phyloP scores from a whole-genome alignment of 768 basidiomycete species.

The Polyporus arcularius region DNA sequence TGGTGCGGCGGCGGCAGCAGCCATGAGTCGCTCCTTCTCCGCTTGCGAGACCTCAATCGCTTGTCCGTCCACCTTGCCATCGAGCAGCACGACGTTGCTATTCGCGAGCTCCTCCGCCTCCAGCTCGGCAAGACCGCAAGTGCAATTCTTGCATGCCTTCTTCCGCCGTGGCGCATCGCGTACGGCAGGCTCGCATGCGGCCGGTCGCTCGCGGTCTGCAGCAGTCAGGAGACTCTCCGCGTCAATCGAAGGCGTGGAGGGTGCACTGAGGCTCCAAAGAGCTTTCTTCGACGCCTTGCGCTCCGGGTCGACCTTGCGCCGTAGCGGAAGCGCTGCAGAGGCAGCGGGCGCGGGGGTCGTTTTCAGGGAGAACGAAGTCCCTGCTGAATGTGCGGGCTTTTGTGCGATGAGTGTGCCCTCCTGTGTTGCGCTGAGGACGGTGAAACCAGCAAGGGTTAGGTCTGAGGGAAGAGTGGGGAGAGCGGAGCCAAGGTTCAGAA shows the following conservation, averaged over 20 bases:
- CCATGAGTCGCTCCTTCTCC: slow-evolving; percentile 66
- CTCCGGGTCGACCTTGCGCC: slow-evolving; percentile 50
- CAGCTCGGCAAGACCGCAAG: slow-evolving; percentile 93
- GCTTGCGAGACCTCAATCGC: slow-evolving; percentile 55
- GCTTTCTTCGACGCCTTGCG: slow-evolving; percentile 83
- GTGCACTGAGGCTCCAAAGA: slow-evolving; percentile 79
- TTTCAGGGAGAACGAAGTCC: slow-evolving; percentile 47
- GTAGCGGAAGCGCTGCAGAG: slow-evolving; percentile 45
- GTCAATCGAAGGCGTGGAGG: slow-evolving; percentile 75
- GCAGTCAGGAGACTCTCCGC: slow-evolving; percentile 81
- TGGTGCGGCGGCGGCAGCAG: slow-evolving; percentile 69
- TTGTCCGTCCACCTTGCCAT: slow-evolving; percentile 60
- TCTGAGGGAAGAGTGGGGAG: slow-evolving; percentile 52
- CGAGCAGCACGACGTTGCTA: slow-evolving; percentile 67
- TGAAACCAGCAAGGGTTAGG: slow-evolving; percentile 69
- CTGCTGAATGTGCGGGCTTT: slow-evolving; percentile 56
- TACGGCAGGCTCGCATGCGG: slow-evolving; percentile 69
- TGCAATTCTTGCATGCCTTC: slow-evolving; percentile 95
- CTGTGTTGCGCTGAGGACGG: slow-evolving; percentile 45
- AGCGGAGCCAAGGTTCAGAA: slow-evolving; percentile 53
- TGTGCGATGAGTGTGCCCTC: slow-evolving; percentile 61
- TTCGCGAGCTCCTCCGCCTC: slow-evolving; percentile 76
- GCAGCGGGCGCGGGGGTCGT: slow-evolving; percentile 15
- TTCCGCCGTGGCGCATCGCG: slow-evolving; percentile 63
- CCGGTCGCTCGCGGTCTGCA: slow-evolving; percentile 78